Evolutionary conservation across 2,329 filamentous ascomycete species (phyloP).

Genomic region (Aspergillus fischeri): DNA sequence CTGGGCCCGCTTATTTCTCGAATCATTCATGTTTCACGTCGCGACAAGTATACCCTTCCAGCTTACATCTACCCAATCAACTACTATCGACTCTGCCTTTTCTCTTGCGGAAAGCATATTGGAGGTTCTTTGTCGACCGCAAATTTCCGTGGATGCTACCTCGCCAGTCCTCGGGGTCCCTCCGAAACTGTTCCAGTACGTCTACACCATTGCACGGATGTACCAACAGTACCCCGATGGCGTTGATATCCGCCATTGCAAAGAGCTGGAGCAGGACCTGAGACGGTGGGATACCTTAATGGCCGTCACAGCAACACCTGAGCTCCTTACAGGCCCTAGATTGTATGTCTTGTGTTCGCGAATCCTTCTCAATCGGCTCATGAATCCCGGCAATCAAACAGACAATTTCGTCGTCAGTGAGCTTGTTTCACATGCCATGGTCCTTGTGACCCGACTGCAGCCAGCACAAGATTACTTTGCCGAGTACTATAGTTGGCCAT

Average conservation of each 20-base stretch:
- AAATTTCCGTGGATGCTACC: background rate
- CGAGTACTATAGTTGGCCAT: constrained; percentile 26
- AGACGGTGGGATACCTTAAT: background rate
- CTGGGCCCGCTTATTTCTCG: constrained; percentile 15
- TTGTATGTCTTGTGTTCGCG: constrained; percentile 16
- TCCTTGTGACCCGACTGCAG: constrained; percentile 9
- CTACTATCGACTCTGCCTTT: constrained; percentile 17
- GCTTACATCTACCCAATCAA: background rate
- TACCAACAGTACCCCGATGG: constrained; percentile 6
- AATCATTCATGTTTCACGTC: constrained; percentile 25
- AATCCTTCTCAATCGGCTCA: constrained; percentile 13
- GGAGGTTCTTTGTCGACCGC: constrained; percentile 2
- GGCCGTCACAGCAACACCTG: background rate
- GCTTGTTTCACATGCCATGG: constrained; percentile 13
- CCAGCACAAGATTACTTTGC: constrained; percentile 22
- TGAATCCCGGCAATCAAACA: background rate
- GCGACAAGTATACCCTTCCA: constrained; percentile 25
- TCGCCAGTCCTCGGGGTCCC: constrained; percentile 21
- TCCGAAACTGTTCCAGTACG: constrained; percentile 17
- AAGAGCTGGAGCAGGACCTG: constrained; percentile 3
- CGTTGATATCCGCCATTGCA: background rate
- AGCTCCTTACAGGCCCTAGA: constrained; percentile 4
- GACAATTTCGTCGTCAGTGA: background rate
- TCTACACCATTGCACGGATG: constrained; percentile 10
- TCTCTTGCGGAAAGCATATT: constrained; percentile 10